A percentile compares a stretch with the other conserved stretches of the same genome.
Evolutionary conservation across 495 filamentous ascomycete species (phyloP).

Genomic region (Sordaria brevicollis): DNA sequence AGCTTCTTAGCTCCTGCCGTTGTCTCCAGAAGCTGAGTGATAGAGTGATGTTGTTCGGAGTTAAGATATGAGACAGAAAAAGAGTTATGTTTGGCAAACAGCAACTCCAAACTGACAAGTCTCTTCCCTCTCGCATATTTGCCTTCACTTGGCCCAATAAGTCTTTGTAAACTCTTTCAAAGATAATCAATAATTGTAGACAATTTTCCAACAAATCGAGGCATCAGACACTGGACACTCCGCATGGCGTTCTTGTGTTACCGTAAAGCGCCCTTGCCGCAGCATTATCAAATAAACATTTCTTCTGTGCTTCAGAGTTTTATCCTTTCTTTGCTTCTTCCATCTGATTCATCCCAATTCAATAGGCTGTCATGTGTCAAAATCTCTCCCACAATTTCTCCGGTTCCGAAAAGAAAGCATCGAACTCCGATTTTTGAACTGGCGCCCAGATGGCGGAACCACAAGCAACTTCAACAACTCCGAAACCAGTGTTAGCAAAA

Average conservation of each 20-base stretch:
- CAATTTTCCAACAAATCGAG: not conserved
- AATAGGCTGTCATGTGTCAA: not conserved
- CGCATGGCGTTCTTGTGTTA: not conserved
- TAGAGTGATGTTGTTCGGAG: not conserved
- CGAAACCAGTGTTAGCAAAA: not conserved
- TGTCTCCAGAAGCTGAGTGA: not conserved
- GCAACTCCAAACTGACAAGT: not conserved
- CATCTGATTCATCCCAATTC: not conserved
- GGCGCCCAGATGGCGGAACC: not conserved
- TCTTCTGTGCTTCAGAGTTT: not conserved
- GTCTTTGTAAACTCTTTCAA: not conserved
- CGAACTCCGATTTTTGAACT: not conserved
- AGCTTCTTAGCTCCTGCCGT: not conserved
- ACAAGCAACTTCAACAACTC: not conserved
- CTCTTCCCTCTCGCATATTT: not conserved
- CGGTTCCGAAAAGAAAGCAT: not conserved
- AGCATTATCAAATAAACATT: not conserved
- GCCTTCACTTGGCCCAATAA: not conserved
- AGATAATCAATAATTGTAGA: not conserved
- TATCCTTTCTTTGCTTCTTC: not conserved
- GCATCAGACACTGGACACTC: not conserved
- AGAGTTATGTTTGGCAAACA: not conserved
- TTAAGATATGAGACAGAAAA: not conserved
- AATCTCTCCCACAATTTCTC: not conserved
- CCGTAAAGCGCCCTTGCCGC: not conserved